Evolutionary conservation across 768 basidiomycete genomes (phyloP), one percentile per base, ranked within the genome.

Genomic region (Hydnomerulius pinastri): DNA sequence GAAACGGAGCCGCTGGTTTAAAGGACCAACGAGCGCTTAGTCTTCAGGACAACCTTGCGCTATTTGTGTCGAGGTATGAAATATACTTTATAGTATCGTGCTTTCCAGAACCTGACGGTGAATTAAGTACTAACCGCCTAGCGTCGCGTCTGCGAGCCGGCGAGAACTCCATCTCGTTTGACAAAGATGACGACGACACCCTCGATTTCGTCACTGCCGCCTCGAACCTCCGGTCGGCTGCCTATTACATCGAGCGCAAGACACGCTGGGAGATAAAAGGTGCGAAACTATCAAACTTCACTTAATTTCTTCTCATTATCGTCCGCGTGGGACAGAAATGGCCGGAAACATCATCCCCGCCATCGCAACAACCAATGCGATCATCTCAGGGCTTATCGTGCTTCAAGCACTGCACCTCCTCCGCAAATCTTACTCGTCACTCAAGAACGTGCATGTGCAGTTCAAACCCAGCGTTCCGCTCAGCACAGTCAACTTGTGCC

Each of bases 281-380:
- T 91, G 45, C 36, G 69, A 40, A 40, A 5, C 29, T 35, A 30
- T 12, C 17, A 17, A 1, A 2, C 32, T 8, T 2, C 3, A 4
- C 24, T 17, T 32, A 25, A n/a, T 24, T 30, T 12, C 24, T 13
- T 4, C 33, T 4, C n/a, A 15, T 15, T 42, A 47, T 29, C 23
- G 23, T 41, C 53, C 12, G 7, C 6, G 13, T 15, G 3, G 2
- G 20, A 18, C 67, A 96, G 95, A 98, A 71, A 98, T 98, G 92
- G 97, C 97, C 0, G 97, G 97, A 9, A 99, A 99, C 70, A 98
- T 99, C 61, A 99, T 98, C 56, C 97, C 97, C 6, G 97, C 97
- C 1, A 98, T 99, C 60, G 97, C 97, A 4, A 99, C 97, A 4
- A 99, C 97, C 20, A 99, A 99, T 66, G 97, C 97, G 9, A 91